Evolutionary conservation across 169 alveolate genomes (phyloP).

Genomic region (Plasmodium vivax): DNA sequence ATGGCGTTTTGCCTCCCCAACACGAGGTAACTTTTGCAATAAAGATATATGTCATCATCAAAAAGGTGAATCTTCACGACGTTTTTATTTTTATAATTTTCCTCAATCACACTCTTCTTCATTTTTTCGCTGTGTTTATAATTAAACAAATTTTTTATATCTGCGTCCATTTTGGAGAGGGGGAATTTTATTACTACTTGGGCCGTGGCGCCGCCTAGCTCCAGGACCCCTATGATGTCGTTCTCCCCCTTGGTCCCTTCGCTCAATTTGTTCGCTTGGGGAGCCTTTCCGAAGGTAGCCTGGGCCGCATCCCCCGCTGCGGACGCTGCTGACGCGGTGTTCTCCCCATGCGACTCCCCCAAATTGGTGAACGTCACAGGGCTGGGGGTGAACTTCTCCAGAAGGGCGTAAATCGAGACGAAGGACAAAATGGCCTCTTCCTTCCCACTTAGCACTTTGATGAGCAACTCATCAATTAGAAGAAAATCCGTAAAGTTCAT

Average conservation of each 20-base stretch:
- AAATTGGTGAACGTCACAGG: conserved; percentile 46
- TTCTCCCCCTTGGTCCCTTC: background rate
- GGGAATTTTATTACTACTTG: conserved; percentile 67
- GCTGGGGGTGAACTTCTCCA: conserved; percentile 25
- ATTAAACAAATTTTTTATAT: conserved; percentile 44
- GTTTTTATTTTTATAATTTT: conserved; percentile 72
- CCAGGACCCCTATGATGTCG: conserved; percentile 58
- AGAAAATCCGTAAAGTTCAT: conserved; percentile 42
- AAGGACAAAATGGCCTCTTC: conserved; percentile 76
- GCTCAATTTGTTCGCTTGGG: background rate
- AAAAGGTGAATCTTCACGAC: conserved; percentile 53
- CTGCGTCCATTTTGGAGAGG: conserved; percentile 49
- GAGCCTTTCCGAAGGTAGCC: background rate
- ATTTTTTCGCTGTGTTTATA: conserved; percentile 41
- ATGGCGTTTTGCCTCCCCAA: conserved; percentile 73
- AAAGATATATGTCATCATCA: conserved; percentile 34
- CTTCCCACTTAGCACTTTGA: conserved; percentile 72
- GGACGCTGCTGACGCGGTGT: background rate
- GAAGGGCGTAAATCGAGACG: conserved; percentile 70
- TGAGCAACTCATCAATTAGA: conserved; percentile 63
- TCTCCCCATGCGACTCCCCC: background rate
- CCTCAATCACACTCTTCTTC: conserved; percentile 49
- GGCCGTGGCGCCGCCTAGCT: conserved; percentile 76
- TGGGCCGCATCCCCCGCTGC: too few relatives aligned
- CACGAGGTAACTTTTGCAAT: conserved; percentile 72